Conservation (phyloP, 2,329 filamentous ascomycete genomes). For the Fusarium dlaminii region DNA sequence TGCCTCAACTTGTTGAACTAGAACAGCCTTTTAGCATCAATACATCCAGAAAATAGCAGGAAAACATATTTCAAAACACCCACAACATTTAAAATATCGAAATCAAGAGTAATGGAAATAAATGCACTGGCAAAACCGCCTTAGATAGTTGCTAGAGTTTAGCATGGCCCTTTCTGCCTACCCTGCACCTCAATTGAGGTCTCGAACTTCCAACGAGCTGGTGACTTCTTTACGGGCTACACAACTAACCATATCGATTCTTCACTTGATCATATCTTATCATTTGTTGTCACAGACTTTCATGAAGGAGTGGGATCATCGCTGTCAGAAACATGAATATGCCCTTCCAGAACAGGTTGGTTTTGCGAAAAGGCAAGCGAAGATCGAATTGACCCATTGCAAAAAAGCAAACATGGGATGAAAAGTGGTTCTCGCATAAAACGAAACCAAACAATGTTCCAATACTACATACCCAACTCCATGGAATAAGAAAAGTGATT, state of each 20-base stretch:
- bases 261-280: too few relatives aligned
- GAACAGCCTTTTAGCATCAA: not conserved
- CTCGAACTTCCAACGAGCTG: too few relatives aligned
- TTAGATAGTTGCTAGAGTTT: not conserved
- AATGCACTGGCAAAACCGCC: not conserved
- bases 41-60: not conserved
- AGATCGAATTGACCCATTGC: not conserved
- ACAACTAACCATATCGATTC: not conserved
- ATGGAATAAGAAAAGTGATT: not conserved
- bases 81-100: too few relatives aligned
- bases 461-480: not conserved
- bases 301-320: not conserved
- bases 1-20: not conserved
- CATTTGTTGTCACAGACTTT: rapidly evolving
- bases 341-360: not conserved
- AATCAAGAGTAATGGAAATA: not conserved
- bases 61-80: rapidly evolving
- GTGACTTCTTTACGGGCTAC: not conserved
- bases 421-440: not conserved
- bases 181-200: not conserved
- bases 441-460: not conserved
- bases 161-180: not conserved
- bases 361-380: not conserved
- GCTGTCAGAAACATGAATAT: not conserved
- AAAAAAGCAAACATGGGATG: not conserved